Conservation (phyloP, 1,139 yeast genomes). For the Candida dubliniensis region DNA sequence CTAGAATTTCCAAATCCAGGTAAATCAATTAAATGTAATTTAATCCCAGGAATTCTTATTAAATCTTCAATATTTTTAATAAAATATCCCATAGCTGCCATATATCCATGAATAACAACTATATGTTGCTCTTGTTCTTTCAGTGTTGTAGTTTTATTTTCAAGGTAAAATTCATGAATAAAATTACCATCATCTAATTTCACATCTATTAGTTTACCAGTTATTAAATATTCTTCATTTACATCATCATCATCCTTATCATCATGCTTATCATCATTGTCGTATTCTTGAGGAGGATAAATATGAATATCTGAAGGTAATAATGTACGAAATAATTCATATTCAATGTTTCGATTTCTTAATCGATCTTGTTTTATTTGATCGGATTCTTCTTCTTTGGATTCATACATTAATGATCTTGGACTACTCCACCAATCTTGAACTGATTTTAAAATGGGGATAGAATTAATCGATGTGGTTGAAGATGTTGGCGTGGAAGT, state of each 20-base stretch:
- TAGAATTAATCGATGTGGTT: constrained; percentile 18
- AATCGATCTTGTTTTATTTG: constrained; percentile 28
- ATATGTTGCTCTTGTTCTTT: constrained; percentile 25
- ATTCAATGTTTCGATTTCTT: constrained; percentile 32
- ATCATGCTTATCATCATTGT: constrained; percentile 5
- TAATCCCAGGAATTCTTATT: constrained; percentile 33
- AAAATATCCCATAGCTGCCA: constrained; percentile 50
- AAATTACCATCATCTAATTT: constrained; percentile 29
- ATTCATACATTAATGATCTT: constrained; percentile 3
- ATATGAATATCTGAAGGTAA: constrained; percentile 32
- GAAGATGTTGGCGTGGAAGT: constrained; percentile 7
- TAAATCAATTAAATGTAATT: constrained; percentile 38
- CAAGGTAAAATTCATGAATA: constrained; percentile 41
- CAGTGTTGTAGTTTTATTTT: constrained; percentile 23
- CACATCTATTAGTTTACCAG: constrained; percentile 32
- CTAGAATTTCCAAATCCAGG: constrained; percentile 51
- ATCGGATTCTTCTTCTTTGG: background rate
- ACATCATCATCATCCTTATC: constrained; percentile 2
- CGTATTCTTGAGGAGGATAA: constrained; percentile 18
- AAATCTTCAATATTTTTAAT: constrained; percentile 39
- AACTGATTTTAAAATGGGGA: constrained; percentile 30
- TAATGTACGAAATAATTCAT: constrained; percentile 35
- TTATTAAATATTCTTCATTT: constrained; percentile 4
- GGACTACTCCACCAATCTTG: constrained; percentile 41
- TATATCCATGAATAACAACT: constrained; percentile 45